A percentile compares a stretch with the other conserved stretches of the same genome.
phyloP scores from a whole-genome alignment of 768 basidiomycete genomes.

The Zangia roseola region DNA sequence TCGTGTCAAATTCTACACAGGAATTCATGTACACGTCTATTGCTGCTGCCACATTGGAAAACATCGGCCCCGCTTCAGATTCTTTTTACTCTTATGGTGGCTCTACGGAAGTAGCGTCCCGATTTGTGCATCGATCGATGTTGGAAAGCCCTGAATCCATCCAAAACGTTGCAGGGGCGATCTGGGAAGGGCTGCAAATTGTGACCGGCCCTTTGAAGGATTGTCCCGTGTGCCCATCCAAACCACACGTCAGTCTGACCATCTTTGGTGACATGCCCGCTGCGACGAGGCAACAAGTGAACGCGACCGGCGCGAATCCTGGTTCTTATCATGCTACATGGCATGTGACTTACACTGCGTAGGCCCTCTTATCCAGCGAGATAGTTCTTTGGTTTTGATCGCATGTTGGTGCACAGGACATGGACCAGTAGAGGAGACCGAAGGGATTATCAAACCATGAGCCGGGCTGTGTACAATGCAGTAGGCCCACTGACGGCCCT shows the following conservation, averaged over 20 bases:
- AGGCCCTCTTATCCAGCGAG: too few species aligned
- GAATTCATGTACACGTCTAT: slow-evolving; percentile 8
- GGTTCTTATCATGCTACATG: slow-evolving; percentile 12
- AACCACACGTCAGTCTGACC: background rate
- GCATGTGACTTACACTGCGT: slow-evolving; percentile 14
- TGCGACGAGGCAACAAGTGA: background rate
- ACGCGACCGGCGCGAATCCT: slow-evolving; percentile 17
- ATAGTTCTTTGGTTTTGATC: too few species aligned
- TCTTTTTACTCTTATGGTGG: background rate
- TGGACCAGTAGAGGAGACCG: slow-evolving; percentile 2
- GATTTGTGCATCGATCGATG: slow-evolving; percentile 16
- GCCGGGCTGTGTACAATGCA: background rate
- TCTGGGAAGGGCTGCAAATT: slow-evolving; percentile 19
- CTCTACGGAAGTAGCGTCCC: slow-evolving; percentile 7
- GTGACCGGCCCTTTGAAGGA: slow-evolving; percentile 7
- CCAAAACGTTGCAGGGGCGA: slow-evolving; percentile 8
- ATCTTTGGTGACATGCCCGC: slow-evolving; percentile 10
- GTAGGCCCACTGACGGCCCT: slow-evolving; percentile 8
- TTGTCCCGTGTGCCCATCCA: background rate
- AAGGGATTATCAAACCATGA: background rate
- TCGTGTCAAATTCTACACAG: slow-evolving; percentile 11
- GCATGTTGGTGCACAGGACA: too few species aligned
- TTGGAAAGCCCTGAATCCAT: slow-evolving; percentile 10
- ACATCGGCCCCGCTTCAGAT: slow-evolving; percentile 6
- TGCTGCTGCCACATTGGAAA: slow-evolving; percentile 2